These are phyloP conservation scores for Liriodendron chinense DNA, from an alignment of 164 flowering plant genomes.

Conservation along the genomic window DNA sequence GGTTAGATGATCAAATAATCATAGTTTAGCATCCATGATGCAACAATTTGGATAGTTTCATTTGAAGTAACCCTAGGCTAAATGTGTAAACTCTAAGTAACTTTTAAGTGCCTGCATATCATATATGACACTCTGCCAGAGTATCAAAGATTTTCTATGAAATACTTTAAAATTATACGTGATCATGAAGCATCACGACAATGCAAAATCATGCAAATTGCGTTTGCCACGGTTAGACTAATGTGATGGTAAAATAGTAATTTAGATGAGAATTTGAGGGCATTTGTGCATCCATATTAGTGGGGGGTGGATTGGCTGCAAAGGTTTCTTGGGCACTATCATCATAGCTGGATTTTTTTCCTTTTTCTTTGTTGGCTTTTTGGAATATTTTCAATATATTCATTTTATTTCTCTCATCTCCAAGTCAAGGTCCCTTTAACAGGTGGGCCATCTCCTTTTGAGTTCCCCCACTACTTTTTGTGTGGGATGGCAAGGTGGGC, in stretches of 20 bases:
- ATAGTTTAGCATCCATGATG: no score
- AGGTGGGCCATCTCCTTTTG: conserved; percentile 1
- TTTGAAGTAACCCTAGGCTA: no score
- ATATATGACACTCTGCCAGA: no score
- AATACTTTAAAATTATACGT: no score
- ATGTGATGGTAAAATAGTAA: not conserved
- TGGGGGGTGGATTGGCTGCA: conserved; percentile 1
- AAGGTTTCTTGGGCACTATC: conserved; percentile 7
- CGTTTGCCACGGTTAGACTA: no score
- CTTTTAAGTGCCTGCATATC: no score
- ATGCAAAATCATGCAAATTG: not conserved
- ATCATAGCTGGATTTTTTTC: conserved; percentile 7
- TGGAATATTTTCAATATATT: not conserved
- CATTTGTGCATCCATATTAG: not conserved
- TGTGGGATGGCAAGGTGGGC: conserved; percentile 2
- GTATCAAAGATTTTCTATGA: no score
- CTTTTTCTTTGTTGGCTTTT: not conserved
- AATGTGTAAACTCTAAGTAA: no score
- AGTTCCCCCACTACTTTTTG: conserved; percentile 3
- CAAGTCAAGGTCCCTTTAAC: not conserved
- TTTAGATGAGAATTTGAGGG: not conserved
- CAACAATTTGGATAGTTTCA: no score
- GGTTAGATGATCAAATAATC: no score
- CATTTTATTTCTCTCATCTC: not conserved
- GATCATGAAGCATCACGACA: no score